These are phyloP conservation scores for Myriosclerotinia scirpicola DNA, from an alignment of 2,329 filamentous ascomycete genomes.

Conservation along the genomic window DNA sequence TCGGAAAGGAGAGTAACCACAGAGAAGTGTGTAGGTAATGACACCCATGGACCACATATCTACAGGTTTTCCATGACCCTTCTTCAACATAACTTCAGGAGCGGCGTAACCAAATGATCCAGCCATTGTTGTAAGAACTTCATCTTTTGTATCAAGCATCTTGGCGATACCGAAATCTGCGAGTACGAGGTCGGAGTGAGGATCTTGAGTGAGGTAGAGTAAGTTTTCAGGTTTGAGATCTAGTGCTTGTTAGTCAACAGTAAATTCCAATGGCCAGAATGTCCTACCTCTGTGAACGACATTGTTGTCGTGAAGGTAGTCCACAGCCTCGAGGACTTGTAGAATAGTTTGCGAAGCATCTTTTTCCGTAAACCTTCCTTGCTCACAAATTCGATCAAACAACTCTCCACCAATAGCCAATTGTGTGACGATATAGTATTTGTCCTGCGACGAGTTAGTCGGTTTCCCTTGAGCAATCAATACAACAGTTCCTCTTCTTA, in stretches of 20 bases:
- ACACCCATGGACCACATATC: constrained; percentile 99
- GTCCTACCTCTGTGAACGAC: constrained; percentile 85
- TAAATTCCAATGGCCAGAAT: neutral
- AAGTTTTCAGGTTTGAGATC: constrained; percentile 98
- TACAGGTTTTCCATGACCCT: constrained; percentile 94
- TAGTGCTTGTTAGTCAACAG: constrained; percentile 43
- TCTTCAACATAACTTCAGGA: constrained; percentile 97
- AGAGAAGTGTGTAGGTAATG: constrained; percentile 97
- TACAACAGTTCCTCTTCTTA: constrained; percentile 46
- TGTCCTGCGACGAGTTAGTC: constrained; percentile 63
- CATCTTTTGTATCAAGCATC: constrained; percentile 87
- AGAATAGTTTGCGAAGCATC: constrained; percentile 88
- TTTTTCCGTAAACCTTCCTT: constrained; percentile 97
- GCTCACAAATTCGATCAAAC: constrained; percentile 97
- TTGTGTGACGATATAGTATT: constrained; percentile 99
- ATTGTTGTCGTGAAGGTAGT: constrained; percentile 92
- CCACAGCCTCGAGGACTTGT: constrained; percentile 87
- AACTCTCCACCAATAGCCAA: constrained; percentile 93
- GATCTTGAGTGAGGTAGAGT: constrained; percentile 79
- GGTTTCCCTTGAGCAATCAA: no score
- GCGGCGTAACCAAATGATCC: constrained; percentile 98
- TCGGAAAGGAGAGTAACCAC: constrained; percentile 96
- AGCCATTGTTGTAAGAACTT: constrained; percentile 96
- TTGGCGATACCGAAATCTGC: constrained; percentile 99
- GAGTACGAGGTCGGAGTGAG: constrained; percentile 82